These are phyloP conservation scores for Zymoseptoria tritici DNA, from an alignment of 2,329 filamentous ascomycete species.

Conservation along the genomic window DNA sequence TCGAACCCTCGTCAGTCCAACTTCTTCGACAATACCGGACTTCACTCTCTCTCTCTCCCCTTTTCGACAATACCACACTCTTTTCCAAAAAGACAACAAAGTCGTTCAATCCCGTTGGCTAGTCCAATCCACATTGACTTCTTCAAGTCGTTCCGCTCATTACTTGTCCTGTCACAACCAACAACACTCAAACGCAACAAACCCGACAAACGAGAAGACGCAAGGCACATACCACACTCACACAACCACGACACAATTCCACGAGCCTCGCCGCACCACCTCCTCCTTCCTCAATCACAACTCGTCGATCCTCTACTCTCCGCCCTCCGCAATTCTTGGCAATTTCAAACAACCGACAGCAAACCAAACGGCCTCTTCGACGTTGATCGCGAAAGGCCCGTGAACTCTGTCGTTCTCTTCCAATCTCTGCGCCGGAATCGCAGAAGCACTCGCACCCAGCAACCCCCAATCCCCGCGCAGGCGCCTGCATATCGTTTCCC, in stretches of 20 bases:
- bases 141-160: neutral
- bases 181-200: no score
- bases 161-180: neutral
- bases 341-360: neutral
- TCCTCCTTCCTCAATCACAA: neutral
- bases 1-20: no score
- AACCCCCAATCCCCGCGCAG: no score
- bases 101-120: neutral
- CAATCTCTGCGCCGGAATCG: conserved; percentile 10
- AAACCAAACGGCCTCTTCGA: neutral
- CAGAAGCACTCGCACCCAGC: no score
- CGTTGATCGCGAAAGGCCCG: neutral
- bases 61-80: neutral
- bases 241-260: neutral
- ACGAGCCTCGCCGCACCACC: neutral
- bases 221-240: neutral
- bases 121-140: neutral
- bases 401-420: neutral
- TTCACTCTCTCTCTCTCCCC: no score
- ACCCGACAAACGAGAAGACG: neutral
- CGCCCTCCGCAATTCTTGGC: neutral
- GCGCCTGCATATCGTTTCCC: conserved; percentile 6
- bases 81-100: neutral
- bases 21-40: no score
- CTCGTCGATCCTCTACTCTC: neutral